These are phyloP conservation scores for Theobroma grandiflorum DNA, from an alignment of 441 rosid genomes.

Conservation along the genomic window DNA sequence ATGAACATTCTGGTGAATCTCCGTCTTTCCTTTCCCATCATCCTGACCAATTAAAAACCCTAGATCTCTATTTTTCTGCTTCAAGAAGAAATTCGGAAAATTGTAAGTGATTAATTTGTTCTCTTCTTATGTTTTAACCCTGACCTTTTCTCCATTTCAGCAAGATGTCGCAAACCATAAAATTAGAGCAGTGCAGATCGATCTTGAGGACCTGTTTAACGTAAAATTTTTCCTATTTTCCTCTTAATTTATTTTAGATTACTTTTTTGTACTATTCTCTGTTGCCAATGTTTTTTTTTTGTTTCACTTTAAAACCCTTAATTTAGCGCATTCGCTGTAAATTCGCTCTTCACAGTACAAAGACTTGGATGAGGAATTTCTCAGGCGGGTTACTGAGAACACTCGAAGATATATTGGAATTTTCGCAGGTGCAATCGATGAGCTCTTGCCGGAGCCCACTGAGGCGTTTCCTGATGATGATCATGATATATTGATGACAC, in stretches of 20 bases:
- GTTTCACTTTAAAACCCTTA: conserved; percentile 12
- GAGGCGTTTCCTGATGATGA: conserved; percentile 95
- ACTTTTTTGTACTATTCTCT: background rate
- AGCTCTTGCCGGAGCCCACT: conserved; percentile 85
- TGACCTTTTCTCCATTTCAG: conserved; percentile 43
- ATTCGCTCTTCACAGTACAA: conserved; percentile 56
- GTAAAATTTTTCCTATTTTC: conserved; percentile 47
- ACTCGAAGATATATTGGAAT: conserved; percentile 83
- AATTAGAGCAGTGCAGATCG: conserved; percentile 83
- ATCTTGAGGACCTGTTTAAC: conserved; percentile 79
- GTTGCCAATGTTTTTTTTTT: background rate
- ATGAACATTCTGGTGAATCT: conserved; percentile 79
- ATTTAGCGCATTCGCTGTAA: background rate
- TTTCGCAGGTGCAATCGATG: conserved; percentile 82
- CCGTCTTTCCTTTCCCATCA: background rate
- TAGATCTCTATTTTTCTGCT: conserved; percentile 20
- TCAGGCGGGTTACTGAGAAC: conserved; percentile 78
- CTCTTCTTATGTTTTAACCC: background rate
- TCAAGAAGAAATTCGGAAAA: background rate
- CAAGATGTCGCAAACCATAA: conserved; percentile 91
- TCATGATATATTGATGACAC: conserved; percentile 92
- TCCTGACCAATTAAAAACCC: conserved; percentile 25
- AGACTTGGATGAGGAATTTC: conserved; percentile 74
- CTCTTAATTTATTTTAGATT: background rate
- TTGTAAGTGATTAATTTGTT: background rate